A percentile compares a stretch with the other conserved stretches of the same genome.
Conservation (phyloP, 441 rosid genomes). For the Brassica hybrid region DNA sequence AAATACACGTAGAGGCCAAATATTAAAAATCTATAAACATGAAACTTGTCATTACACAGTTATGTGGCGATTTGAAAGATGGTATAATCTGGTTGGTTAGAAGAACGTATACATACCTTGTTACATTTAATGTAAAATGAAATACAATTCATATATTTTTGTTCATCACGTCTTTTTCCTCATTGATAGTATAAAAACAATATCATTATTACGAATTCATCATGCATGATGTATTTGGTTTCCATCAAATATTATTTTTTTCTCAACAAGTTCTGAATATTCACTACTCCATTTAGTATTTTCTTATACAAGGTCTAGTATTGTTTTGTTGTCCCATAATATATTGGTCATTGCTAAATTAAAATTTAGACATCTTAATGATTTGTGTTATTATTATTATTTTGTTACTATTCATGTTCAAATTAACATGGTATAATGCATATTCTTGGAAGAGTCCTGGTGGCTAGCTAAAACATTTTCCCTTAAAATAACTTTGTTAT, state of each 20-base stretch:
- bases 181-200: neutral
- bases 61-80: neutral
- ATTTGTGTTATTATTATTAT: no score
- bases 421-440: no score
- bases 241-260: neutral
- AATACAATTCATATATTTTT: neutral
- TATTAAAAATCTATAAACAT: no score
- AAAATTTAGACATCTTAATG: no score
- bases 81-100: slow-evolving; percentile 20
- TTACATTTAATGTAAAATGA: neutral
- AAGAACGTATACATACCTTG: slow-evolving; percentile 18
- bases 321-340: neutral
- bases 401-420: no score
- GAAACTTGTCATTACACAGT: no score
- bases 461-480: no score
- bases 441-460: no score
- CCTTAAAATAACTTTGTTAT: no score
- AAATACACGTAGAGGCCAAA: neutral
- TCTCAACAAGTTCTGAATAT: neutral
- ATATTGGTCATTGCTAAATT: neutral
- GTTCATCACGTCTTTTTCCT: slow-evolving; percentile 25
- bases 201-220: neutral
- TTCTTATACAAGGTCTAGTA: neutral
- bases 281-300: neutral
- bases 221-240: slow-evolving; percentile 6